Conservation (phyloP, 345 rosid species). For the Salix viminalis region DNA sequence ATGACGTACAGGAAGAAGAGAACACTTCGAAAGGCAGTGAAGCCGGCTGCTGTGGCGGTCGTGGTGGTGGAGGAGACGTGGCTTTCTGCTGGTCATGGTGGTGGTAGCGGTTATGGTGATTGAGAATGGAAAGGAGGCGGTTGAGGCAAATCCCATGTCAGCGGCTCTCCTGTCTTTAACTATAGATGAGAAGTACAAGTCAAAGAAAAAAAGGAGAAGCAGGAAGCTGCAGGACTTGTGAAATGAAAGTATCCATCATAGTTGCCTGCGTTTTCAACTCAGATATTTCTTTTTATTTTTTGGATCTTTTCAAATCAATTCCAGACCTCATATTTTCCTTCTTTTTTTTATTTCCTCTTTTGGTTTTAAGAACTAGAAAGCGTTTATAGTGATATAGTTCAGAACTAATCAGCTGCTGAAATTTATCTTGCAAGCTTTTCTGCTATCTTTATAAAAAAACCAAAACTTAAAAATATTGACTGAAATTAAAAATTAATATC, state of each 20-base stretch:
- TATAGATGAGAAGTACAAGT: too few relatives aligned
- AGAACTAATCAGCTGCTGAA: background rate
- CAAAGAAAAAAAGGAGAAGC: background rate
- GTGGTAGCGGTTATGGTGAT: background rate
- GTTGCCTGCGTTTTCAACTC: background rate
- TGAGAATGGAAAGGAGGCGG: background rate
- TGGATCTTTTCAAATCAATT: background rate
- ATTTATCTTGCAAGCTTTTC: background rate
- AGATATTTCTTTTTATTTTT: background rate
- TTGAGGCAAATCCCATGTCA: conserved; percentile 13
- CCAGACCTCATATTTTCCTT: background rate
- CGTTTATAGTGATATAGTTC: background rate
- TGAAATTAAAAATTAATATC: too few relatives aligned
- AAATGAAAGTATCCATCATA: background rate
- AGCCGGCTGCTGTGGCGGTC: background rate
- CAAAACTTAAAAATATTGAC: background rate
- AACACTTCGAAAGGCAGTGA: background rate
- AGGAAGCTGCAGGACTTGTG: background rate
- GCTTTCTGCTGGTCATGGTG: background rate
- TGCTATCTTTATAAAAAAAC: too few relatives aligned
- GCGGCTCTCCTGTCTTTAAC: background rate
- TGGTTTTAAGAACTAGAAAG: background rate
- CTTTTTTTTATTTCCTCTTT: too few relatives aligned
- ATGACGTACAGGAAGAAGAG: conserved; percentile 18
- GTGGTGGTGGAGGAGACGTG: conserved; percentile 2